phyloP scores from a whole-genome alignment of 2,329 filamentous ascomycete genomes.

The Pleomassaria siparia region DNA sequence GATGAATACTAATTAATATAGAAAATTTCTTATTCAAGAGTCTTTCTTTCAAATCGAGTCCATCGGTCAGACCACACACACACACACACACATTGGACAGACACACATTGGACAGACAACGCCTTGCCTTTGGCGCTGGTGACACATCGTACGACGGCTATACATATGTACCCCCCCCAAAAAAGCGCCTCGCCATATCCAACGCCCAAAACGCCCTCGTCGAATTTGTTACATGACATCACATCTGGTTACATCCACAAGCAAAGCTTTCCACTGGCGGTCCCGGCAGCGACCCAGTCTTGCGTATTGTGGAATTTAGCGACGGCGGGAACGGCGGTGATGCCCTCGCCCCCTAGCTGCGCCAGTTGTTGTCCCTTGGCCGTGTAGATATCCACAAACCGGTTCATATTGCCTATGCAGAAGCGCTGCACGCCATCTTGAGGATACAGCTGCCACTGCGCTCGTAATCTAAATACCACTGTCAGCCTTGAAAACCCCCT shows the following conservation, averaged over 20 bases:
- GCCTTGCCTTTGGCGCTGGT: neutral
- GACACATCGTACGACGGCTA: neutral
- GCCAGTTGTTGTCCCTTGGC: constrained; percentile 82
- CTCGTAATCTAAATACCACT: constrained; percentile 58
- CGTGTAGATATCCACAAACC: constrained; percentile 90
- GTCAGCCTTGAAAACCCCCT: constrained; percentile 14
- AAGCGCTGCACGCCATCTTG: constrained; percentile 81
- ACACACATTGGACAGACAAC: neutral
- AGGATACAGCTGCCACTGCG: constrained; percentile 87
- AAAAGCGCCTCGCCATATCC: too few species aligned
- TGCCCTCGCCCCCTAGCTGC: constrained; percentile 83
- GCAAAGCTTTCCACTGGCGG: constrained; percentile 87
- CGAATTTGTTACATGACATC: too few species aligned
- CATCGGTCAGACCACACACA: too few species aligned
- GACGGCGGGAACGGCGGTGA: constrained; percentile 92
- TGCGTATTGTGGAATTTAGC: constrained; percentile 83
- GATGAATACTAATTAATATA: neutral
- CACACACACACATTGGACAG: too few species aligned
- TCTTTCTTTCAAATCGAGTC: neutral
- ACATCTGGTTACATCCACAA: constrained; percentile 71
- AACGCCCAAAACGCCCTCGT: neutral
- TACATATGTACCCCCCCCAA: too few species aligned
- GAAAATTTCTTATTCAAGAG: neutral
- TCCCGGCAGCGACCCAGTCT: constrained; percentile 93
- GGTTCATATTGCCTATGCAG: constrained; percentile 95